Evolutionary conservation across 352 stramenopile species (phyloP).

Genomic region (Aphanomyces astaci): DNA sequence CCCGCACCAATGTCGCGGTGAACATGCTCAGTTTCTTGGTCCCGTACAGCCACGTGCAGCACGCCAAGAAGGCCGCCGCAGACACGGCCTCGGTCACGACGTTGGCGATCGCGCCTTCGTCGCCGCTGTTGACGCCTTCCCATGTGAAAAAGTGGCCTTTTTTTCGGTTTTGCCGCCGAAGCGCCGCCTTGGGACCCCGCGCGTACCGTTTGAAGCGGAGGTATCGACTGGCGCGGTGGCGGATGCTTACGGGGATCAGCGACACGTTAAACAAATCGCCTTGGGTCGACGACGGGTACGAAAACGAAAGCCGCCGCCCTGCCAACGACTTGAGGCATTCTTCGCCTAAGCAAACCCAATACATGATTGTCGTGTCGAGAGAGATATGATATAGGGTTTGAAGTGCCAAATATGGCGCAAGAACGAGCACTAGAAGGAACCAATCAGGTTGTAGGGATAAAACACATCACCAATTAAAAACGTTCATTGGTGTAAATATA

Average conservation of each 20-base stretch:
- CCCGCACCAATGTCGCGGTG: neutral
- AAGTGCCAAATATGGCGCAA: too few relatives aligned
- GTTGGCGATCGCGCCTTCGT: constrained; percentile 53
- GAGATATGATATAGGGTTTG: too few relatives aligned
- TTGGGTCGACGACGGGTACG: neutral
- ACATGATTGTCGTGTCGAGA: too few relatives aligned
- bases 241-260: constrained; percentile 48
- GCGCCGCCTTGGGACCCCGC: constrained; percentile 50
- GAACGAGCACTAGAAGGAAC: too few relatives aligned
- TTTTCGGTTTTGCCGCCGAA: constrained; percentile 52
- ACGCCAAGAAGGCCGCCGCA: constrained; percentile 68
- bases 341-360: constrained; percentile 31
- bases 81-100: constrained; percentile 73
- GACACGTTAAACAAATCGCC: neutral
- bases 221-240: constrained; percentile 74
- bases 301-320: constrained; percentile 41
- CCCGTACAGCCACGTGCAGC: constrained; percentile 25
- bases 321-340: constrained; percentile 74
- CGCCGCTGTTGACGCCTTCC: constrained; percentile 50
- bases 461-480: too few relatives aligned
- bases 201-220: constrained; percentile 79
- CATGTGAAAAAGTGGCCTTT: constrained; percentile 71
- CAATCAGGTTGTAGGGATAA: too few relatives aligned
- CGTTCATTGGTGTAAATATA: too few relatives aligned
- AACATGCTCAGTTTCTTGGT: constrained; percentile 16